phyloP scores from a whole-genome alignment of 73 alveolate species.

The Tetrahymena thermophila region DNA sequence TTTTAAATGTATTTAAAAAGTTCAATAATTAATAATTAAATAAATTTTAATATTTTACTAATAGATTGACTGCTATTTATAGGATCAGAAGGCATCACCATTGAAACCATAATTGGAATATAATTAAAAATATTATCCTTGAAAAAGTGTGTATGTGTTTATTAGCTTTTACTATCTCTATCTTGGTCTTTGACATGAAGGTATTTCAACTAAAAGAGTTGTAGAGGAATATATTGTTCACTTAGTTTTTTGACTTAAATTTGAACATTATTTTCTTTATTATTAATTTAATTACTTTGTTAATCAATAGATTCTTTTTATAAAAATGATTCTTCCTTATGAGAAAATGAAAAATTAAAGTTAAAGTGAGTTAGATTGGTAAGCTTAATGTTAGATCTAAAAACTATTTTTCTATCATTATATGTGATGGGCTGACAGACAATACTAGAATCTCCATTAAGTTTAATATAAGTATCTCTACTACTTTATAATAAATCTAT shows the following conservation, averaged over 20 bases:
- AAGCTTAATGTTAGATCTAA: background rate
- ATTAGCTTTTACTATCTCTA: background rate
- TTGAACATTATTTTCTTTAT: background rate
- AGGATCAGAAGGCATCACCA: background rate
- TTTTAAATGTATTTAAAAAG: too few relatives aligned
- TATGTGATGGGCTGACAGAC: background rate
- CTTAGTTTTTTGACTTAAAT: background rate
- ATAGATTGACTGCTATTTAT: background rate
- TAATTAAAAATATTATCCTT: background rate
- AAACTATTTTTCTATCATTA: background rate
- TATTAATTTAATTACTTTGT: background rate
- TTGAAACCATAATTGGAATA: background rate
- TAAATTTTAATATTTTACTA: background rate
- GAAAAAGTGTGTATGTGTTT: background rate
- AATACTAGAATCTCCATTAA: background rate
- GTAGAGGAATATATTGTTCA: background rate
- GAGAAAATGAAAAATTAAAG: background rate
- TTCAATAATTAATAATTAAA: too few relatives aligned
- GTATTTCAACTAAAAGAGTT: background rate
- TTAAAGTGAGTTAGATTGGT: background rate
- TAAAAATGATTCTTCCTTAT: background rate
- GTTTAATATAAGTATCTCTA: background rate
- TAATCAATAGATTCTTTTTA: background rate
- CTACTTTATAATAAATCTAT: background rate
- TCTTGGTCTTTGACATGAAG: background rate